Evolutionary conservation across 1,284 basidiomycete species (phyloP), one percentile per base, ranked within the genome.

Genomic region (Papiliotrema nemorosa): DNA sequence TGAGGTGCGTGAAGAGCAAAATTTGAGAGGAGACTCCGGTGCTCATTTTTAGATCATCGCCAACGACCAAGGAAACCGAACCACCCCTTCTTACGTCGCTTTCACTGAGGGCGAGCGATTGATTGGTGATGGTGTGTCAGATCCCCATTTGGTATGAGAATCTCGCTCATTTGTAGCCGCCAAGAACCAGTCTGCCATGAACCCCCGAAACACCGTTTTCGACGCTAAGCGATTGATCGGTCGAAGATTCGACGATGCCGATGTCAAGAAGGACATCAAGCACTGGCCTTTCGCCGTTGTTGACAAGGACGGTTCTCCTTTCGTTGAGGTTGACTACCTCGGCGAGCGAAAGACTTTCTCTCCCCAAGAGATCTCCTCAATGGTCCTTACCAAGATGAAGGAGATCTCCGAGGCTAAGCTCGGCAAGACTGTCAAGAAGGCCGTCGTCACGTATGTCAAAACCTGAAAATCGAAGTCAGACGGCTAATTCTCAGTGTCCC

Each of bases 341-440:
- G 84, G 86, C 60, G 88, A 93, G 73, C 76, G 80, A 39, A 89
- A 90, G 77, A 82, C 86, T 58, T 97, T 97, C 74, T 87, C 61
- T 18, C 62, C 60, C 35, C 57, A 63, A 50, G 67, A 62, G 78
- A 85, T 98, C 67, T 97, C 92, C 3, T 92, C 94, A 54, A 98
- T 98, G 93, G 83, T 98, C 61, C 83, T 97, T 54, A 78, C 84
- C 63, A 97, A 97, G 82, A 97, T 97, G 94, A 92, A 90, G 81
- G 94, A 97, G 80, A 90, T 85, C 52, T 92, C 93, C 42, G 94
- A 97, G 80, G 88, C 93, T 24, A 96, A 97, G 79, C 85, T 98
- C 63, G 94, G 93, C 58, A 78, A 76, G 49, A 83, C 80, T 58
- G 80, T 94, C 73, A 84, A 77, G 71, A 88, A 93, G 71, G 94